Evolutionary conservation across 495 filamentous ascomycete genomes (phyloP).

Genomic region (Neurospora tetraspora): DNA sequence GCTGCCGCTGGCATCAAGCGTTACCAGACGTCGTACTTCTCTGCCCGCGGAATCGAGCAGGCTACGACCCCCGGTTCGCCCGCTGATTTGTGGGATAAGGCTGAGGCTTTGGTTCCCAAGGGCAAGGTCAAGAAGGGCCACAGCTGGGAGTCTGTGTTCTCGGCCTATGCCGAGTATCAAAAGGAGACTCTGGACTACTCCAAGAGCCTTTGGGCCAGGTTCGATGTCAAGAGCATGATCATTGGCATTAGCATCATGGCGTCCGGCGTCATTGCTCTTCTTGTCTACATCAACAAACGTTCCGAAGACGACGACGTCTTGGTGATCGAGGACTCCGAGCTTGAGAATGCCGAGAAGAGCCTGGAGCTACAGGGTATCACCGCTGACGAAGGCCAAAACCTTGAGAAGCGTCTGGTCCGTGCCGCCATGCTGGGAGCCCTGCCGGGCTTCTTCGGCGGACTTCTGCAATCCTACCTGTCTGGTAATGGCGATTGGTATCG

Average conservation of each 20-base stretch:
- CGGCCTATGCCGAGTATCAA: constrained; percentile 64
- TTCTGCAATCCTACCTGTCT: constrained; percentile 17
- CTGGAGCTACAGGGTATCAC: constrained; percentile 27
- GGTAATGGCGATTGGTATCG: constrained; percentile 30
- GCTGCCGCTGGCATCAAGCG: constrained; percentile 79
- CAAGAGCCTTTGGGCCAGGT: constrained; percentile 79
- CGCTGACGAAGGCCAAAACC: constrained; percentile 19
- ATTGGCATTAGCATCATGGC: constrained; percentile 64
- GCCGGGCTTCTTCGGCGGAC: constrained; percentile 16
- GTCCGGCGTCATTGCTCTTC: constrained; percentile 52
- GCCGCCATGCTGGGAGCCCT: constrained; percentile 24
- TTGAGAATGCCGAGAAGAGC: constrained; percentile 34
- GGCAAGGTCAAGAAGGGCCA: constrained; percentile 12
- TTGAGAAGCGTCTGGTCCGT: constrained; percentile 26
- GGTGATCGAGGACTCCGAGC: constrained; percentile 32
- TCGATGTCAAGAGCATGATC: constrained; percentile 77
- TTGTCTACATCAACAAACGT: constrained; percentile 54
- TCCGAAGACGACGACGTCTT: constrained; percentile 33
- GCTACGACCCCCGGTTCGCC: constrained; percentile 44
- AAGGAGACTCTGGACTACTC: constrained; percentile 68
- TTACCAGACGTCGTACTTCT: constrained; percentile 59
- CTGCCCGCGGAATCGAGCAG: constrained; percentile 52
- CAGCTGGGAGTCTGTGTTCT: constrained; percentile 35
- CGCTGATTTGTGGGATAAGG: constrained; percentile 45
- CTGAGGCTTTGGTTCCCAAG: constrained; percentile 22